A percentile compares a stretch with the other conserved stretches of the same genome.
Conservation (phyloP, 768 basidiomycete genomes). For the Tulasnella sp. region DNA sequence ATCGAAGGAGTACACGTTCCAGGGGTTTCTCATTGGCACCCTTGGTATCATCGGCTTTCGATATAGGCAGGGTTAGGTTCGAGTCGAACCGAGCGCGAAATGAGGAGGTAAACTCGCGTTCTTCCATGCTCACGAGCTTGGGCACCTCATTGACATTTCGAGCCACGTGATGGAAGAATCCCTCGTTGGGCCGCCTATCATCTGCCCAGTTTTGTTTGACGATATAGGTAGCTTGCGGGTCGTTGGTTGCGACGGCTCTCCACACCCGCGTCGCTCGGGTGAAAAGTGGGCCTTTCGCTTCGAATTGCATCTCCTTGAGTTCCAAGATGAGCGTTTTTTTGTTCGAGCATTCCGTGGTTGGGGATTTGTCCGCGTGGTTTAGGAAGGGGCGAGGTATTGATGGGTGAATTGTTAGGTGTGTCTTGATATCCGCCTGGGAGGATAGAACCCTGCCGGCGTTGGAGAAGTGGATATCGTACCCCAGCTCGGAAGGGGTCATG, state of each 20-base stretch:
- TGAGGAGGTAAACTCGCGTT: not conserved
- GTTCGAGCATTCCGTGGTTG: too few species aligned
- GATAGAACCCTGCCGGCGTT: too few species aligned
- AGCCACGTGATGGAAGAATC: not conserved
- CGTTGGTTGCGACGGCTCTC: not conserved
- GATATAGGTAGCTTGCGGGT: not conserved
- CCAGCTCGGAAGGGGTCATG: too few species aligned
- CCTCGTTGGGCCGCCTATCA: not conserved
- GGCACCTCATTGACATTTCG: not conserved
- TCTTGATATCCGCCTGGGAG: too few species aligned
- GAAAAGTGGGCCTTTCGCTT: not conserved
- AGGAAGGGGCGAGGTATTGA: too few species aligned
- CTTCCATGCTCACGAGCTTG: not conserved
- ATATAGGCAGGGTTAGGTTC: too few species aligned
- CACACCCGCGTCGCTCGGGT: not conserved
- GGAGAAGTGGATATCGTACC: too few species aligned
- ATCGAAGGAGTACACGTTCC: not conserved
- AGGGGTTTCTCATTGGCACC: too few species aligned
- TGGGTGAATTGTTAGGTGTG: too few species aligned
- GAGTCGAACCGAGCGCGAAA: not conserved
- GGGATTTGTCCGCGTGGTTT: too few species aligned
- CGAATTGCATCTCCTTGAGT: not conserved
- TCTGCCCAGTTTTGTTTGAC: not conserved
- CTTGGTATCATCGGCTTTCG: too few species aligned
- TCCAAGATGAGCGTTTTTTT: too few species aligned